Conservation (phyloP, 139 green algal species). For the Coccomyxa sp. region DNA sequence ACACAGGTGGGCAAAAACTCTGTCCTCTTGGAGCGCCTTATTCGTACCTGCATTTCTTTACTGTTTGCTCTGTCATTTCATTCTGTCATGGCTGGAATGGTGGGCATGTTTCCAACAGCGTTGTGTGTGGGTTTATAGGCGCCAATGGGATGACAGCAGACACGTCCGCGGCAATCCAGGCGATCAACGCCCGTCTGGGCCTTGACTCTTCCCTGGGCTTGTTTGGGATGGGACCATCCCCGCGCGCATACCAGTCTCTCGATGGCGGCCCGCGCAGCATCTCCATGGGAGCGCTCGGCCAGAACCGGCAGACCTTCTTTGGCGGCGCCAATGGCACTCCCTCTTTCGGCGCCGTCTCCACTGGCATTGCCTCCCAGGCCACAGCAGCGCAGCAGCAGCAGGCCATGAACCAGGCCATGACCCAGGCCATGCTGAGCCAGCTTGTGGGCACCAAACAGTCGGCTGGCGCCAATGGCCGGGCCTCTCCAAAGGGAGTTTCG, state of each 20-base stretch:
- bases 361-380: not conserved
- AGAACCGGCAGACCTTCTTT: not conserved
- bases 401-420: too few species aligned
- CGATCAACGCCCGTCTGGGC: not conserved
- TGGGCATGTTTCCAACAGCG: not conserved
- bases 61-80: not conserved
- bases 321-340: too few species aligned
- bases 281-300: not conserved
- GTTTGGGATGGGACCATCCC: not conserved
- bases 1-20: too few species aligned
- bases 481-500: too few species aligned
- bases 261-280: not conserved
- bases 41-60: not conserved
- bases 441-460: too few species aligned
- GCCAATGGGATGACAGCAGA: not conserved
- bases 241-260: not conserved
- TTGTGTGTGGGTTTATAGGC: not conserved
- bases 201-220: not conserved
- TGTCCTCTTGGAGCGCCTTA: not conserved
- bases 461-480: too few species aligned
- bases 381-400: not conserved
- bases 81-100: not conserved
- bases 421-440: too few species aligned
- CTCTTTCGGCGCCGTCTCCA: too few species aligned
- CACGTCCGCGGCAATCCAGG: not conserved